Evolutionary conservation across 176 grass and related monocot genomes (phyloP).

Genomic region (Lolium rigidum): DNA sequence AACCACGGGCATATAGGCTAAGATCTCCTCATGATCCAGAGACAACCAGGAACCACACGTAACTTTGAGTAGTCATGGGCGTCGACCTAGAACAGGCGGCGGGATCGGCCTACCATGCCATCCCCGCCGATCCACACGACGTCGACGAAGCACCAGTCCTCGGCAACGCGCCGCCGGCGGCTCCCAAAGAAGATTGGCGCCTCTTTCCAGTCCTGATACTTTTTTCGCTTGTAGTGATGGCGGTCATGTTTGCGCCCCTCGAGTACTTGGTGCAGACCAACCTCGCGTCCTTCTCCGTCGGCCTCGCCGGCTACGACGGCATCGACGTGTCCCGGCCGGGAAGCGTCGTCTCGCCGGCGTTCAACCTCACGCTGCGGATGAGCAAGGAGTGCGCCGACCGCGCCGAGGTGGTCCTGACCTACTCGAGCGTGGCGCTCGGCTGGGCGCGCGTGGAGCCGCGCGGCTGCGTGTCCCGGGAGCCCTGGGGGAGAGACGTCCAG

Average conservation of each 20-base stretch:
- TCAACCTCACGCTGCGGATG: conserved; percentile 27
- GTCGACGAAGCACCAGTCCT: neutral
- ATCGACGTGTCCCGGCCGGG: conserved; percentile 23
- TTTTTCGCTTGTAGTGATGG: neutral
- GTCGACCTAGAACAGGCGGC: conserved; percentile 10
- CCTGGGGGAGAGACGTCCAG: neutral
- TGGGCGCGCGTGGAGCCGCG: conserved; percentile 20
- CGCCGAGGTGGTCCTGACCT: neutral
- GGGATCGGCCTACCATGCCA: neutral
- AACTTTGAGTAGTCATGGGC: neutral
- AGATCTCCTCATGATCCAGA: no score
- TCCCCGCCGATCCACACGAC: conserved; percentile 6
- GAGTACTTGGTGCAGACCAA: neutral
- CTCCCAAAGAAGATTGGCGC: neutral
- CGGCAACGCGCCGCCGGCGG: neutral
- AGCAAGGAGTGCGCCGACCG: conserved; percentile 19
- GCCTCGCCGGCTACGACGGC: conserved; percentile 20
- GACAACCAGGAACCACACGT: neutral
- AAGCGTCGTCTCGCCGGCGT: conserved; percentile 25
- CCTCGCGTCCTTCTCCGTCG: no score
- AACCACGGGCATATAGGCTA: no score
- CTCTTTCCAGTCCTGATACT: neutral
- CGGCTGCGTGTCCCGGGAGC: conserved; percentile 3
- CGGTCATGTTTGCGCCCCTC: neutral
- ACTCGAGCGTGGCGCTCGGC: conserved; percentile 25